These are phyloP conservation scores for Citrullus colocynthis DNA, from an alignment of 306 rosid genomes.

Conservation along the genomic window DNA sequence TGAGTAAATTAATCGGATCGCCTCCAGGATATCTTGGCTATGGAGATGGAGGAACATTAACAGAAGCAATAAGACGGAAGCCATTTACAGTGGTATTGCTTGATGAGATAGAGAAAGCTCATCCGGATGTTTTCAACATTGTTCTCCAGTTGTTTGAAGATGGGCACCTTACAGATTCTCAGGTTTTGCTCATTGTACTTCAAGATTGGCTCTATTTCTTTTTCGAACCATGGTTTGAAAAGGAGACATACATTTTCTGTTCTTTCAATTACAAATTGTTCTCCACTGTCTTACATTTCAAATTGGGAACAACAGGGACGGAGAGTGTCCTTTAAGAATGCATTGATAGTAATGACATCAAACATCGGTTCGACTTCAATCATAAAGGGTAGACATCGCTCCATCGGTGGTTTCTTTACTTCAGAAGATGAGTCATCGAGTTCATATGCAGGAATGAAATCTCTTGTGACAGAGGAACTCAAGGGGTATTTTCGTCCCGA, in stretches of 20 bases:
- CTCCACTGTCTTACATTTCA: slow-evolving; percentile 12
- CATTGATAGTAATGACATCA: slow-evolving; percentile 89
- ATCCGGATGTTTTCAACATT: slow-evolving; percentile 82
- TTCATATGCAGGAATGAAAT: slow-evolving; percentile 60
- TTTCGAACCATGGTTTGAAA: neutral
- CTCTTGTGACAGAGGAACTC: slow-evolving; percentile 68
- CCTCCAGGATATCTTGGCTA: slow-evolving; percentile 91
- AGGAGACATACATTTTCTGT: neutral
- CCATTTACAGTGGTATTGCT: slow-evolving; percentile 70
- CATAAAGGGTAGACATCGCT: slow-evolving; percentile 50
- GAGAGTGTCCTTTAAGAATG: slow-evolving; percentile 71
- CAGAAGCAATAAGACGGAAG: slow-evolving; percentile 83
- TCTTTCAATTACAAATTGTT: neutral
- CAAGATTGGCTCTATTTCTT: neutral
- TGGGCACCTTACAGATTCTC: slow-evolving; percentile 90
- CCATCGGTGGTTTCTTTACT: slow-evolving; percentile 64
- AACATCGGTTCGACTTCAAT: slow-evolving; percentile 86
- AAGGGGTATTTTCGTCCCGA: slow-evolving; percentile 84
- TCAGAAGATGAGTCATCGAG: slow-evolving; percentile 46
- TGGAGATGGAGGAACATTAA: slow-evolving; percentile 78
- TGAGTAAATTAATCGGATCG: slow-evolving; percentile 84
- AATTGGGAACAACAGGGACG: slow-evolving; percentile 51
- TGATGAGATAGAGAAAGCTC: slow-evolving; percentile 95
- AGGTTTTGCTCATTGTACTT: slow-evolving; percentile 30
- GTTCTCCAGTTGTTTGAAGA: slow-evolving; percentile 81